Evolutionary conservation across 2,329 filamentous ascomycete genomes (phyloP), one percentile per base, ranked within the genome.

Genomic region (Aspergillus fischeri): DNA sequence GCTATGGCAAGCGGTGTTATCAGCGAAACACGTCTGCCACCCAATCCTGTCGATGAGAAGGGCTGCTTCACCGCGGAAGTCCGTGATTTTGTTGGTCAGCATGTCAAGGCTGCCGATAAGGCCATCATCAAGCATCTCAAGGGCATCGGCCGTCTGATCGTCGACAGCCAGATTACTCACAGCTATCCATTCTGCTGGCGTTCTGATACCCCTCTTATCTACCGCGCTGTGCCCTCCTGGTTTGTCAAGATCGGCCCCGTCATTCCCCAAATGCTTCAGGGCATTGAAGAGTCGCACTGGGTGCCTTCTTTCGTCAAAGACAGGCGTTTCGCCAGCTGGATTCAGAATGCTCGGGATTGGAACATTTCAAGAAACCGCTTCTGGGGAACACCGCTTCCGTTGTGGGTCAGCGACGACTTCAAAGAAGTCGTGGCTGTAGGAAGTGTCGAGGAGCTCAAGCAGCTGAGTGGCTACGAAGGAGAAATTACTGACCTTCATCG

Each of bases 171-270:
- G 74, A 83, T 96, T 60, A 91, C 84, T 70, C 93, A 97, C 79
- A 93, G 90, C 67, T 95, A 96, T 73, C 92, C 91, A 21, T 93
- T 93, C 84, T 97, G 93, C 75, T 92, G 90, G 78, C 86, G 93
- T 59, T 96, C 92, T n/a, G 93, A 97, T 71, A 97, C 91, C 0
- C 93, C 92, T 29, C 82, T 97, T 60, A 96, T 97, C 66, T 94
- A 96, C 76, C 86, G 90, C 63, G 91, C 93, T 27, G 91, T 97
- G 20, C 90, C 92, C 8, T 91, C 92, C 0, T 97, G 93, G 93
- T 97, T 97, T 72, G 89, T 97, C 67, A 91, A 90, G 73, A 91
- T 97, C 49, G 85, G 88, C 20, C 84, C 89, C 58, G 89, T 92
- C 65, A 86, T 96, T 52, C 91, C 92, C 1, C 80, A 92, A 63